These are phyloP conservation scores for Arthrinium puccinioides DNA, from an alignment of 2,329 filamentous ascomycete species.

Conservation along the genomic window DNA sequence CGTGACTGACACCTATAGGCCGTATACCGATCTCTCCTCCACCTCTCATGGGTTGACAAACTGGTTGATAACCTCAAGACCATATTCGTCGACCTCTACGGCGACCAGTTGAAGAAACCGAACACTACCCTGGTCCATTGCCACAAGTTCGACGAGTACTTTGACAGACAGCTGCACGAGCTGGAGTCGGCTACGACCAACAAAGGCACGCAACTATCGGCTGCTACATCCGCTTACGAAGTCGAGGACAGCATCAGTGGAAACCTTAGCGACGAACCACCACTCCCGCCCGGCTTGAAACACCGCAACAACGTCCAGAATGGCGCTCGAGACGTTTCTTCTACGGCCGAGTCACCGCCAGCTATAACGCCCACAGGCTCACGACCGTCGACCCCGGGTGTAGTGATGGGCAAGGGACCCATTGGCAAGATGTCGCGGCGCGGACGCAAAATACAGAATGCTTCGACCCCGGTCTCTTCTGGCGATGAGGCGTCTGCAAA, in stretches of 20 bases:
- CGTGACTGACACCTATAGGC: slow-evolving; percentile 48
- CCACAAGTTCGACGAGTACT: slow-evolving; percentile 79
- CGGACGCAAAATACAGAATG: slow-evolving; percentile 60
- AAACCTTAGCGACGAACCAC: slow-evolving; percentile 29
- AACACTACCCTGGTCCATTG: slow-evolving; percentile 75
- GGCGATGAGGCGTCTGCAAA: slow-evolving; percentile 68
- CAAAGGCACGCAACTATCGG: slow-evolving; percentile 14
- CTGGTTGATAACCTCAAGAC: slow-evolving; percentile 91
- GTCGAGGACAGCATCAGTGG: slow-evolving; percentile 28
- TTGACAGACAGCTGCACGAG: slow-evolving; percentile 84
- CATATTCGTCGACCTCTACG: slow-evolving; percentile 86
- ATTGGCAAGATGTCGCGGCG: slow-evolving; percentile 73
- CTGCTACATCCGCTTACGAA: slow-evolving; percentile 21
- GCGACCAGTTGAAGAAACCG: slow-evolving; percentile 74
- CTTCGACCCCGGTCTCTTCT: slow-evolving; percentile 63
- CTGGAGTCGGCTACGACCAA: slow-evolving; percentile 52
- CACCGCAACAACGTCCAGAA: slow-evolving; percentile 30
- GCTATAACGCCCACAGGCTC: slow-evolving; percentile 67
- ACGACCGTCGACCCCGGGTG: slow-evolving; percentile 65
- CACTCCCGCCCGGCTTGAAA: slow-evolving; percentile 31
- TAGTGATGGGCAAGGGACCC: slow-evolving; percentile 69
- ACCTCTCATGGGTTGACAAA: slow-evolving; percentile 95
- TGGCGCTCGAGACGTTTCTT: slow-evolving; percentile 24
- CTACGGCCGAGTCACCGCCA: slow-evolving; percentile 63
- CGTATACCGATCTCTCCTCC: slow-evolving; percentile 91